Base-by-base conservation (phyloP, 2,329 filamentous ascomycete species). In the Camillea tinctor region DNA sequence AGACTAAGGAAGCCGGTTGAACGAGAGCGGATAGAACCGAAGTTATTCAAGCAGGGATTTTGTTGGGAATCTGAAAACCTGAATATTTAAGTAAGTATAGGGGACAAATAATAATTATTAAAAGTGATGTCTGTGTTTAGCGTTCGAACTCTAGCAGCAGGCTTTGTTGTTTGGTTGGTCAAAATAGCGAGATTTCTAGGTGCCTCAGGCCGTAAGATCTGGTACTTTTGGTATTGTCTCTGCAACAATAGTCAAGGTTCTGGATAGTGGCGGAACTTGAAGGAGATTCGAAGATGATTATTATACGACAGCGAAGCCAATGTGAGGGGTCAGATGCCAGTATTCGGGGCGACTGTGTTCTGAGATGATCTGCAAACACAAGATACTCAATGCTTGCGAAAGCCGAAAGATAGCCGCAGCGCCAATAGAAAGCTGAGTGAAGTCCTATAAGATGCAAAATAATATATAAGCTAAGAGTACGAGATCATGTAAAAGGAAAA, bases 1-100 rank as follows among this genome's bases (percentile, higher is more conserved):
- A 63, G 63, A 64, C 63, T 57, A 61, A 60, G 58, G 64, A 62
- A 36, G 54, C 62, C 57, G 64, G 60, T 67, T 64, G 49, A 63
- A 63, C 53, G 54, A 40, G 61, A 50, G 60, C 48, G 55, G 58
- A n/a, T 56, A 21, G 20, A 64, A 63, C 56, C 56, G 63, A 68
- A 59, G 62, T 60, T n/a, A n/a, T 62, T 61, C 44, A 61, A 66
- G 65, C 69, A 66, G 60, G 57, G 63, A 63, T 66, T 61, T 53
- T 57, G 59, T 64, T 52, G 53, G 64, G 54, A 61, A 65, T 61
- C 52, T 58, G 59, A 55, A 59, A 67, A 67, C 48, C 7, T 9
- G 13, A 52, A 62, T 63, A 59, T 57, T 26, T 8, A 51, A 26
- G 40, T 44, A 11, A 53, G 50, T 30, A 40, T 1, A 50, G 1